phyloP scores from a whole-genome alignment of 805 yeast genomes.

The Metschnikowia arizonensis region DNA sequence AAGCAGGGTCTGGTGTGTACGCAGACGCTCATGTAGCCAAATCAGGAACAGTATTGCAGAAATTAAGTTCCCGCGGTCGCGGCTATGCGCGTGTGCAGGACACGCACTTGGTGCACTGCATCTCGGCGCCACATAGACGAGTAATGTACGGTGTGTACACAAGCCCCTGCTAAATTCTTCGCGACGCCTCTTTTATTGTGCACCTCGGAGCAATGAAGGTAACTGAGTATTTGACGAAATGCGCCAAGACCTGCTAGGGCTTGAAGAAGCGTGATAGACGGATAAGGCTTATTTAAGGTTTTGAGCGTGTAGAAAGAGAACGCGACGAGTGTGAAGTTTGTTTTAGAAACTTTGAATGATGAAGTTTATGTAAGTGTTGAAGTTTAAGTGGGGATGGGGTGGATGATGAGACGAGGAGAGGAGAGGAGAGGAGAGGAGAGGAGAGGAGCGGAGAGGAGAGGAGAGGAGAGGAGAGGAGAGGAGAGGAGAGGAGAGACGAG shows the following conservation, averaged over 20 bases:
- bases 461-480: background rate
- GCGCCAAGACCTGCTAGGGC: too few species aligned
- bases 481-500: too few species aligned
- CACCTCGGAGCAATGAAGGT: background rate
- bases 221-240: background rate
- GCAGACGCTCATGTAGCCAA: constrained; percentile 3
- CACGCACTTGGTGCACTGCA: background rate
- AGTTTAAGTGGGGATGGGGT: too few species aligned
- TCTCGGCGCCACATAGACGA: constrained; percentile 7
- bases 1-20: constrained; percentile 3
- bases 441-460: too few species aligned
- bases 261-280: too few species aligned
- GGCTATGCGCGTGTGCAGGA: background rate
- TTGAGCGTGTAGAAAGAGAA: too few species aligned
- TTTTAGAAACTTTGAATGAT: too few species aligned
- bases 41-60: constrained; percentile 5
- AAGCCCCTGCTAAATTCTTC: background rate
- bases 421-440: too few species aligned
- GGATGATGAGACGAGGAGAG: too few species aligned
- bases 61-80: constrained; percentile 1
- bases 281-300: too few species aligned
- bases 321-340: too few species aligned
- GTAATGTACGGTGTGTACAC: background rate
- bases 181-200: constrained; percentile 1
- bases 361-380: too few species aligned